Percentiles rank a stretch among this genome's conserved stretches.
Evolutionary conservation across 768 basidiomycete species (phyloP).

Genomic region (Phlebiopsis flavidoalba): DNA sequence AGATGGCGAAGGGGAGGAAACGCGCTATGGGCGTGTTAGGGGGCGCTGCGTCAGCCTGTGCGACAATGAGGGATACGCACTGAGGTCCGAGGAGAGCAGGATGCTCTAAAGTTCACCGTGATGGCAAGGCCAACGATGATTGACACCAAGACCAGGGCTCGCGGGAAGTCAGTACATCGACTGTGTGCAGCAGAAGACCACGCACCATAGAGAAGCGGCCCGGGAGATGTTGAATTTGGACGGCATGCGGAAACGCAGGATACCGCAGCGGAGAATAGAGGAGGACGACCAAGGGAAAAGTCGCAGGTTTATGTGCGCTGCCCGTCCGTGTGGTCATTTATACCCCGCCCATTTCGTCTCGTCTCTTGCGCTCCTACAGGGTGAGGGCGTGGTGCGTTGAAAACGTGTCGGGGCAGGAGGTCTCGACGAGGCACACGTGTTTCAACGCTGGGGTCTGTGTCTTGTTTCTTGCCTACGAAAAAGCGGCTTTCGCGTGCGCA

Average conservation of each 20-base stretch:
- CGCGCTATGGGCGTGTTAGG: conserved; percentile 46
- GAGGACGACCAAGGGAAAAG: conserved; percentile 20
- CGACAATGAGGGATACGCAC: conserved; percentile 39
- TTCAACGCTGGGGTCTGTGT: not conserved
- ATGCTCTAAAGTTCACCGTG: conserved; percentile 72
- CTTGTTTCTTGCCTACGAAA: conserved; percentile 1
- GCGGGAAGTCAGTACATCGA: not conserved
- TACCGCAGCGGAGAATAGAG: conserved; percentile 12
- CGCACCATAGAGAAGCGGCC: conserved; percentile 63
- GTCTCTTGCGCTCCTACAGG: not conserved
- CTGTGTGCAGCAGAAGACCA: conserved; percentile 6
- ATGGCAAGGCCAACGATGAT: conserved; percentile 77
- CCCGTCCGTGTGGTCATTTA: conserved; percentile 18
- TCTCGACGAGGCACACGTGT: not conserved
- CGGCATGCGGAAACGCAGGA: conserved; percentile 45
- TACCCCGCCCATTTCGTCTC: conserved; percentile 17
- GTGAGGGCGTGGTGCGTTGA: conserved; percentile 5
- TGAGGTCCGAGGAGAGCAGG: conserved; percentile 72
- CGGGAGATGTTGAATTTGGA: conserved; percentile 68
- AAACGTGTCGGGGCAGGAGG: not conserved
- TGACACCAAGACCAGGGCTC: conserved; percentile 67
- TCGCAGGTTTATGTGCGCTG: conserved; percentile 17
- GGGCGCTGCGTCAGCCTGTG: not conserved
- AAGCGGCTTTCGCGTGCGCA: not conserved
- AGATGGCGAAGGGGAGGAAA: conserved; percentile 83